Evolutionary conservation across 164 flowering plant genomes (phyloP), one percentile per base, ranked within the genome.

Genomic region (Nymphaea colorata): DNA sequence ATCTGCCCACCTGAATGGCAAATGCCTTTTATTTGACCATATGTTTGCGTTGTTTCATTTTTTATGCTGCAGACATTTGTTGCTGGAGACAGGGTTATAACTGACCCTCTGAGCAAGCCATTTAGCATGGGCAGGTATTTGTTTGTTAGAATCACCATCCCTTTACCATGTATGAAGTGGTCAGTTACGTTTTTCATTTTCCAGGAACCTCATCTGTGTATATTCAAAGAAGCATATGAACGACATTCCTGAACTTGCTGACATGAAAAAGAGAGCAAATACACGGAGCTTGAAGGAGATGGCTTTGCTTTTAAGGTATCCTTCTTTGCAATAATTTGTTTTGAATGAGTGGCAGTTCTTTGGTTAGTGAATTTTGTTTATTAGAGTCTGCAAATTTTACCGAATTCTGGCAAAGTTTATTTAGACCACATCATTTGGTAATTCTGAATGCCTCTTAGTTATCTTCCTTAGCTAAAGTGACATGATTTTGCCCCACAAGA

Each of bases 61-160:
- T 60, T 64, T 60, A 17, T 78, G 6, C 61, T 67, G 76, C 89
- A 94, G 99, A 87, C 81, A 66, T 91, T 79, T 74, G 78, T 94
- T n/a, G 99, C 99, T 25, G 99, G 99, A 53, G 97, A 94, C 74
- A 84, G 98, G 77, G 98, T 94, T 67, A 44, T 94, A 18, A 83
- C 96, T 68, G 99, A 94, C 79, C 88, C 95, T 77, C 88, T 94
- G 44, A 87, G 97, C 88, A 94, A 88, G 83, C 99, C 99, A 47
- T 94, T 94, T 70, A 91, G 99, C 81, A 94, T 91, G 87, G 98
- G 99, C 80, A 94, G 99, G 99, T 91, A 70, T 68, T 72, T 16
- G 18, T 15, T 15, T 51, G 14, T 51, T 51, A 25, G 36, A 25
- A 25, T 25, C 36, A 25, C 36, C 36, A 51, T 51, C 3, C 57